Base-by-base conservation (phyloP, 2,329 filamentous ascomycete species). In the Stemphylium lycopersici region DNA sequence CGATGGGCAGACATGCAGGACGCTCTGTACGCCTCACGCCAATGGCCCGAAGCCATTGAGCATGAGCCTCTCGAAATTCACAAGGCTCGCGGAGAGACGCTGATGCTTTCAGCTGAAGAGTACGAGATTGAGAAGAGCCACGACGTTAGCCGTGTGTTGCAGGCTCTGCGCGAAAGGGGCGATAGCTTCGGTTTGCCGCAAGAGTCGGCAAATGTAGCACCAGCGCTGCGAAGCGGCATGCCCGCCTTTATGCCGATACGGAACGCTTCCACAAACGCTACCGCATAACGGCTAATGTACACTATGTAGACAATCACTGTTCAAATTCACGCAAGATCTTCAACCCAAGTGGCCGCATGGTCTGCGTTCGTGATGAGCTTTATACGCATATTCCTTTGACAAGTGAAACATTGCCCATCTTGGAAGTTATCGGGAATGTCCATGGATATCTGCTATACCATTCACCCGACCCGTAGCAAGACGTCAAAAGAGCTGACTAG, bases 1-100 rank as follows among this genome's bases (percentile, higher is more conserved):
- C 55, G 62, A 20, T 77, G 75, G 75, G 65, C 67, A 5, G 68
- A 77, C 39, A 47, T 73, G 11, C 51, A 61, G 18, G 73, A 77
- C 47, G 69, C 67, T 11, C 52, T 71, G 16, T 71, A 69, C 53
- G 67, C 67, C 0, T 47, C 52, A 1, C 59, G 52, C 0, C 36
- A 59, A 6, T 69, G 67, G 67, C 65, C 67, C 13, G 61, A 57
- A 1, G 37, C 43, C 6, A 67, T 71, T 10, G 53, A 55, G 12
- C 67, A 70, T 55, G 67, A 70, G 24, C 38, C 46, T 0, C 53
- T 71, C 2, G 38, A 52, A 10, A 16, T 69, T 16, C 62, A 67
- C 42, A 47, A 24, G 6, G 32, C 46, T 1, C 55, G 61, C 5
- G 52, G 55, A 6, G 45, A 58, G 2, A 56, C 63, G 2, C 15